Conservation (phyloP, 2,329 filamentous ascomycete species). For the Aspergillus ochraceoroseus region DNA sequence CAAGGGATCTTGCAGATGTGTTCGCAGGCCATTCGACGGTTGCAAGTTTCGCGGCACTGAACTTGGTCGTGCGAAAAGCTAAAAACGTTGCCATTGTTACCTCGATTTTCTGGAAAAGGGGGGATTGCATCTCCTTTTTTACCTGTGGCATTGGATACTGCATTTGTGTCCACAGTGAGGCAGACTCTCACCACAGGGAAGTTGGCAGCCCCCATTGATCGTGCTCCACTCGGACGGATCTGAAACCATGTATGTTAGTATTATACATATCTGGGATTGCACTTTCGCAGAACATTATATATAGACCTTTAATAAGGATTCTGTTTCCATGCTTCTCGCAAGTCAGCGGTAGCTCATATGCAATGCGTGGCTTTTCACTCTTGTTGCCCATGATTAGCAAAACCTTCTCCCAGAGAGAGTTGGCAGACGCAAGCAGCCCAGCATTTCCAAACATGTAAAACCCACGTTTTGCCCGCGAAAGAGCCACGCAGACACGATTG, state of each 20-base stretch:
- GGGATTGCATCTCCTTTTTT: slow-evolving; percentile 14
- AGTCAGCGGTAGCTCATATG: slow-evolving; percentile 55
- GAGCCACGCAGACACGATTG: slow-evolving; percentile 59
- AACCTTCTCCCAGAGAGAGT: slow-evolving; percentile 51
- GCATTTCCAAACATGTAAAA: slow-evolving; percentile 83
- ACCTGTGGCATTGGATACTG: slow-evolving; percentile 51
- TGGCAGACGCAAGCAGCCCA: slow-evolving; percentile 46
- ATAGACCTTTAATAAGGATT: slow-evolving; percentile 48
- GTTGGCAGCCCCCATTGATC: slow-evolving; percentile 52
- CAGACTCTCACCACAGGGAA: slow-evolving; percentile 43
- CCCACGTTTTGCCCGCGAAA: slow-evolving; percentile 68
- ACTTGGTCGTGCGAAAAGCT: slow-evolving; percentile 39
- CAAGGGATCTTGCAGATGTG: slow-evolving; percentile 38
- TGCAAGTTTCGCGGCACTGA: slow-evolving; percentile 35
- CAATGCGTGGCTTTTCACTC: slow-evolving; percentile 34
- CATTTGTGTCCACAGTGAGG: slow-evolving; percentile 52
- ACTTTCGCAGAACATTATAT: neutral
- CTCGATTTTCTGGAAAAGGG: neutral
- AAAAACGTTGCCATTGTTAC: slow-evolving; percentile 7
- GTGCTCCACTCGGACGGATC: slow-evolving; percentile 52
- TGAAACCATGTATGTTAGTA: slow-evolving; percentile 17
- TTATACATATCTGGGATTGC: neutral
- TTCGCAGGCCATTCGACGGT: slow-evolving; percentile 34
- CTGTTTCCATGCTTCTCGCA: slow-evolving; percentile 57
- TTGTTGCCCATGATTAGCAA: slow-evolving; percentile 39